These are phyloP conservation scores for Neurospora tetraspora DNA, from an alignment of 495 filamentous ascomycete species.

Conservation along the genomic window DNA sequence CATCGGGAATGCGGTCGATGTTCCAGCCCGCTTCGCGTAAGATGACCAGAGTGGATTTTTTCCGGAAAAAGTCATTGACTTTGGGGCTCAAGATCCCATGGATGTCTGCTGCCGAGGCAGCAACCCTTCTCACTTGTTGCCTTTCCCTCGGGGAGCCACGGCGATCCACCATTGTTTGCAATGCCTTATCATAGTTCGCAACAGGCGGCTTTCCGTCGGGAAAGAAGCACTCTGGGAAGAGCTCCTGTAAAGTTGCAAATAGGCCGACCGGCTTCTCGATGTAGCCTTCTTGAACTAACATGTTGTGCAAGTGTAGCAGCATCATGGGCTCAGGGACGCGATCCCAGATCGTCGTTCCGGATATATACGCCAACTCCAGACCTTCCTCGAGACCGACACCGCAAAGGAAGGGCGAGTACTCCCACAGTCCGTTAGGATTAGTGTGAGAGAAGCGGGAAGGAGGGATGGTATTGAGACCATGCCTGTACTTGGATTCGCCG, in stretches of 20 bases:
- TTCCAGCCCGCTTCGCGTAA: constrained; percentile 21
- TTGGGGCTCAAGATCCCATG: constrained; percentile 1
- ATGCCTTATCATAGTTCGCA: constrained; percentile 18
- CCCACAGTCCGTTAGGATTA: constrained; percentile 39
- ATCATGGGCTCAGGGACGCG: constrained; percentile 11
- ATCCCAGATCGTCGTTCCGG: constrained; percentile 25
- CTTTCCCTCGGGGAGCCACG: neutral
- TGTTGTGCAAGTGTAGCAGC: constrained; percentile 36
- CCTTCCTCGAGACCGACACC: constrained; percentile 33
- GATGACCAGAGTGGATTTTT: constrained; percentile 19
- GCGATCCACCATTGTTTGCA: neutral
- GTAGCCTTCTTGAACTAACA: constrained; percentile 31
- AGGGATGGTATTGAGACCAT: constrained; percentile 24
- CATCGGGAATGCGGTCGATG: constrained; percentile 23
- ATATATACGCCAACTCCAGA: constrained; percentile 25
- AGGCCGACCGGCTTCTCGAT: constrained; percentile 21
- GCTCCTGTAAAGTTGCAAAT: neutral
- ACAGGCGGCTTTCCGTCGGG: constrained; percentile 20
- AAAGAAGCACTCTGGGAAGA: constrained; percentile 16
- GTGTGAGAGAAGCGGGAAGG: constrained; percentile 36
- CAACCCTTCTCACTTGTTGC: neutral
- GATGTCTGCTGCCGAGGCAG: neutral
- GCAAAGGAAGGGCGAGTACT: constrained; percentile 42
- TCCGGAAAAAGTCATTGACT: constrained; percentile 21
- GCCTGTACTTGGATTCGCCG: constrained; percentile 32